Base-by-base conservation (phyloP, 2,329 filamentous ascomycete genomes). In the Didymella segeticola region DNA sequence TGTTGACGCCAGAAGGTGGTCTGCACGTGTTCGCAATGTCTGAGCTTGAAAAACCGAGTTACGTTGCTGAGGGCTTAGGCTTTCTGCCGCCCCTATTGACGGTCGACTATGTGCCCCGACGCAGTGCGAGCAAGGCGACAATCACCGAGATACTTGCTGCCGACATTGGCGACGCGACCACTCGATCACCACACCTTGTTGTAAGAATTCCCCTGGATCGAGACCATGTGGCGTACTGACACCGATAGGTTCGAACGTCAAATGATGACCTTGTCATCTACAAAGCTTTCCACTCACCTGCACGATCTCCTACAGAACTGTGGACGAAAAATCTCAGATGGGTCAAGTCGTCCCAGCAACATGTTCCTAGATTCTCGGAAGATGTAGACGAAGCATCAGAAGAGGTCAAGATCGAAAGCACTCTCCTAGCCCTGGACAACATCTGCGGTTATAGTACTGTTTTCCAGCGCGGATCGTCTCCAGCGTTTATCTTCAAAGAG, bases 201-300 rank as follows among this genome's bases (percentile, higher is more conserved):
- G 90, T 93, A 78, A 77, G 88, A n/a, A n/a, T n/a, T 15, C 9
- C 22, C 19, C 12, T 23, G 3, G 20, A 22, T 20, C n/a, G 43
- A 48, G 27, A 27, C 10, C 26, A 9, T 14, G 15, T 14, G 9
- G 11, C 30, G 54, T 43, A 56, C 51, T 39, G 20, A 49, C 33
- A 59, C 54, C 42, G 30, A 30, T 59, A 92, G 89, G 79, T 93
- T 23, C 89, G 93, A 43, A 91, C 91, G 42, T 82, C 84, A 9
- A 88, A 86, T 54, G 89, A 96, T 60, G 93, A 98, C 68, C 78
- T 98, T 27, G 89, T 89, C 10, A 83, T 98, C 38, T 99, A 98
- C 71, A 87, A 95, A 70, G 92, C 93, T 1, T 89, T 91, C 63
- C 81, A 84, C 34, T 70, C 78, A 78, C 56, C 76, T 69, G 31